Conservation (phyloP, 176 grass and related monocot species). For the Phragmites australis region DNA sequence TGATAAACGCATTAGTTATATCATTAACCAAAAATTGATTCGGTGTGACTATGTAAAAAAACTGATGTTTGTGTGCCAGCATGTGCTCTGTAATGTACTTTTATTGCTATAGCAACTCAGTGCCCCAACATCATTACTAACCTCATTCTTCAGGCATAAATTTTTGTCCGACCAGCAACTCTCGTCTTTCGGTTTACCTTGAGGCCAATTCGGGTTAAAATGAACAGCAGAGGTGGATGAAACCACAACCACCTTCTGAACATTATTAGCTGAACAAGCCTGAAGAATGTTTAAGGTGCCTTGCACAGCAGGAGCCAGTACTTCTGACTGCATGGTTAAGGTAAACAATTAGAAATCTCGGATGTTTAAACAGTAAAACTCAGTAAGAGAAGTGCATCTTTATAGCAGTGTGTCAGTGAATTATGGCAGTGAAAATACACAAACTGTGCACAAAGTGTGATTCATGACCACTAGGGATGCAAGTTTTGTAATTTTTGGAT, state of each 20-base stretch:
- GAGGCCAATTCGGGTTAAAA: constrained; percentile 40
- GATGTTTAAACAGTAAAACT: background rate
- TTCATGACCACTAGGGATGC: too few species aligned
- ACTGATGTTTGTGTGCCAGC: background rate
- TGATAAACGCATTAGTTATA: background rate
- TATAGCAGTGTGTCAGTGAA: background rate
- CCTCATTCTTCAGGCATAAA: constrained; percentile 30
- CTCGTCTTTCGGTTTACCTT: constrained; percentile 41
- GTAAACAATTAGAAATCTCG: background rate
- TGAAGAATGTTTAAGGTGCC: constrained; percentile 45
- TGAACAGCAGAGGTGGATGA: constrained; percentile 39
- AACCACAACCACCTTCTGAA: constrained; percentile 45
- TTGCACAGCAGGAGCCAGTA: constrained; percentile 41
- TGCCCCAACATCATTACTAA: background rate
- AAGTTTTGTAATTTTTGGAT: too few species aligned
- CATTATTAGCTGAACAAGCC: constrained; percentile 21
- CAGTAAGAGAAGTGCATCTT: background rate
- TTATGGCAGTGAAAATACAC: background rate
- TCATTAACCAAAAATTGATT: background rate
- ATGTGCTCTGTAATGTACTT: background rate
- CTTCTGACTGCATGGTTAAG: constrained; percentile 27
- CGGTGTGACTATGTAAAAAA: background rate
- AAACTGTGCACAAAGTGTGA: too few species aligned
- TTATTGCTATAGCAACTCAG: background rate
- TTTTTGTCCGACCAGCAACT: constrained; percentile 51